phyloP scores from a whole-genome alignment of 2,329 filamentous ascomycete species.

The Dothistroma septosporum region DNA sequence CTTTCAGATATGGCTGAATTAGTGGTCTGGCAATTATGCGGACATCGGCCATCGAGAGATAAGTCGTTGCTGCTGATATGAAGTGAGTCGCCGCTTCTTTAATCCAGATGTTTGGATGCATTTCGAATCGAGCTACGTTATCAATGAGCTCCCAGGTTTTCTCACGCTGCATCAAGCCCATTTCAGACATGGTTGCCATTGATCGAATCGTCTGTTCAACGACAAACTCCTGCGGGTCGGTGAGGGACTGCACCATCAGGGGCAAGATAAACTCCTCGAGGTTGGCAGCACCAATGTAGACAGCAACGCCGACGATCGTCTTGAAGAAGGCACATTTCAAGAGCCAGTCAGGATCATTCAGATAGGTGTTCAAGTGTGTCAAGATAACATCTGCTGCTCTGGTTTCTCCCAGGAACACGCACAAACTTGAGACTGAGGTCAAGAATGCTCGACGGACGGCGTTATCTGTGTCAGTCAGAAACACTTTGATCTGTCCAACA shows the following conservation, averaged over 20 bases:
- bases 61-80: conserved; percentile 69
- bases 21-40: conserved; percentile 80
- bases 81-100: conserved; percentile 85
- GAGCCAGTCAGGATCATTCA: conserved; percentile 96
- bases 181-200: conserved; percentile 77
- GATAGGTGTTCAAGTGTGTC: conserved; percentile 91
- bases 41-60: conserved; percentile 72
- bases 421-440: conserved; percentile 84
- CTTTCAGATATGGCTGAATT: conserved; percentile 75
- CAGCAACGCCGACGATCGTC: conserved; percentile 85
- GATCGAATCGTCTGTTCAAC: conserved; percentile 87
- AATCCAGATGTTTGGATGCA: conserved; percentile 95
- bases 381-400: conserved; percentile 93
- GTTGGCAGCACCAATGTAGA: conserved; percentile 82
- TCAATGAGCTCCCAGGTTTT: conserved; percentile 86
- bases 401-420: conserved; percentile 89
- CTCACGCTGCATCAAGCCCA: conserved; percentile 79
- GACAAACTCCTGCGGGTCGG: conserved; percentile 89
- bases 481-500: conserved; percentile 79
- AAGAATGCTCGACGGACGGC: conserved; percentile 87
- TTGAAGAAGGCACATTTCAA: conserved; percentile 96
- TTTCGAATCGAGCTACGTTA: conserved; percentile 75
- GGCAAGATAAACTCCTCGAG: conserved; percentile 94
- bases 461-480: conserved; percentile 81
- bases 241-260: conserved; percentile 89